Percentiles rank a stretch among this genome's conserved stretches.
These are phyloP conservation scores for Termitomyces sp. DNA, from an alignment of 768 basidiomycete species.

Conservation along the genomic window DNA sequence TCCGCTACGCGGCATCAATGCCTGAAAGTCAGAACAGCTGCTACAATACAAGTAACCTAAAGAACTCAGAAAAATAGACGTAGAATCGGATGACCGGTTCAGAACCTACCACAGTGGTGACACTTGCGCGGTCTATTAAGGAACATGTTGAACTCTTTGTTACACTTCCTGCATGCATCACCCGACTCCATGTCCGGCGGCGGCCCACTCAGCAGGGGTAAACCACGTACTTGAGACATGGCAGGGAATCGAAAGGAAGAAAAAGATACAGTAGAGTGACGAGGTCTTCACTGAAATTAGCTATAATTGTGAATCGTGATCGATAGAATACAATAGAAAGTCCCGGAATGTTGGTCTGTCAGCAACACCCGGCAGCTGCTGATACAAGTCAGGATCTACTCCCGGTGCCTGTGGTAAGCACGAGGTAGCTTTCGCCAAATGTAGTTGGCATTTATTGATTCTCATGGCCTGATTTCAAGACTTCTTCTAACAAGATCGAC, in stretches of 20 bases:
- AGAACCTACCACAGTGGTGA: constrained; percentile 65
- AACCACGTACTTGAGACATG: constrained; percentile 35
- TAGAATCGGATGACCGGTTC: background rate
- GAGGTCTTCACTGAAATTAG: background rate
- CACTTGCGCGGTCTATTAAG: constrained; percentile 61
- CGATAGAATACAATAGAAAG: constrained; percentile 2
- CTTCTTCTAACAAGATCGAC: background rate
- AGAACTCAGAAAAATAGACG: constrained; percentile 3
- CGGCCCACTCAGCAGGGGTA: constrained; percentile 69
- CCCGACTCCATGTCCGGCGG: constrained; percentile 32
- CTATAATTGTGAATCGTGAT: background rate
- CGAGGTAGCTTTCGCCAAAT: background rate
- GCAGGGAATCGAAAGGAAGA: background rate
- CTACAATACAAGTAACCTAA: constrained; percentile 70
- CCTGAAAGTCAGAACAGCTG: constrained; percentile 70
- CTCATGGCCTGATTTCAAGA: background rate
- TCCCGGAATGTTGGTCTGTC: constrained; percentile 6
- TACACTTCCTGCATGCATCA: constrained; percentile 59
- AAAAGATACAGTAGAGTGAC: background rate
- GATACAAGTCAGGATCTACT: background rate
- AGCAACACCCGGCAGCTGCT: background rate
- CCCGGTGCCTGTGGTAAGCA: background rate
- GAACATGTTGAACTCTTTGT: constrained; percentile 64
- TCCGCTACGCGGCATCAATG: constrained; percentile 63
- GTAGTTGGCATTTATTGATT: background rate